These are phyloP conservation scores for Theileria equi DNA, from an alignment of 169 alveolate genomes.

Conservation along the genomic window DNA sequence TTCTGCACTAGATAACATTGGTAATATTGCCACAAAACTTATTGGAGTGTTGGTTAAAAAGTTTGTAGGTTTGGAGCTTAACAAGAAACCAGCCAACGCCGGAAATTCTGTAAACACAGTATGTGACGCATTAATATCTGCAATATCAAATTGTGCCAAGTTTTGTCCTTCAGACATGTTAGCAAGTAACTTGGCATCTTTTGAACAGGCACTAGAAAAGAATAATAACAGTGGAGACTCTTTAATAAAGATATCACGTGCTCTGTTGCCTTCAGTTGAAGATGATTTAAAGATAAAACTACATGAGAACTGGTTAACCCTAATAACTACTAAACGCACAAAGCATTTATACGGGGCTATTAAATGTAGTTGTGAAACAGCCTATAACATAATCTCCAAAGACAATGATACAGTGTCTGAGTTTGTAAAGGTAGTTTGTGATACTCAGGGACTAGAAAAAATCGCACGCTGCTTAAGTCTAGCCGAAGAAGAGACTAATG, in stretches of 20 bases:
- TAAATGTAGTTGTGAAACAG: constrained; percentile 1
- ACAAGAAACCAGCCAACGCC: background rate
- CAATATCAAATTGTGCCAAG: constrained; percentile 52
- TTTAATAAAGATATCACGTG: constrained; percentile 36
- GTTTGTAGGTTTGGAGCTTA: constrained; percentile 24
- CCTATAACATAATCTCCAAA: background rate
- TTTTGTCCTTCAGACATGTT: constrained; percentile 44
- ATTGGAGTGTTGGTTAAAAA: constrained; percentile 50
- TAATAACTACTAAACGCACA: background rate
- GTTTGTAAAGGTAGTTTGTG: constrained; percentile 30
- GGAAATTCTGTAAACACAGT: constrained; percentile 2
- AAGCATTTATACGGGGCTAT: constrained; percentile 41
- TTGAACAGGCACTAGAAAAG: constrained; percentile 47
- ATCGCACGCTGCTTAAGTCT: too few relatives aligned
- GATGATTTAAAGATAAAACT: constrained; percentile 36
- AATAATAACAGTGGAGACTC: constrained; percentile 17
- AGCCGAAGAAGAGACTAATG: too few relatives aligned
- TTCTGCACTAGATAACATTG: constrained; percentile 10
- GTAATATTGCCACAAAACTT: constrained; percentile 23
- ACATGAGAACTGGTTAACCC: constrained; percentile 22
- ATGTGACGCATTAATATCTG: constrained; percentile 38
- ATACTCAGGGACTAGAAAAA: constrained; percentile 11
- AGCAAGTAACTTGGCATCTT: constrained; percentile 47
- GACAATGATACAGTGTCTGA: background rate
- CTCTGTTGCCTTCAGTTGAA: constrained; percentile 53